phyloP scores from a whole-genome alignment of 495 filamentous ascomycete genomes.

The Penicillium alfredii region DNA sequence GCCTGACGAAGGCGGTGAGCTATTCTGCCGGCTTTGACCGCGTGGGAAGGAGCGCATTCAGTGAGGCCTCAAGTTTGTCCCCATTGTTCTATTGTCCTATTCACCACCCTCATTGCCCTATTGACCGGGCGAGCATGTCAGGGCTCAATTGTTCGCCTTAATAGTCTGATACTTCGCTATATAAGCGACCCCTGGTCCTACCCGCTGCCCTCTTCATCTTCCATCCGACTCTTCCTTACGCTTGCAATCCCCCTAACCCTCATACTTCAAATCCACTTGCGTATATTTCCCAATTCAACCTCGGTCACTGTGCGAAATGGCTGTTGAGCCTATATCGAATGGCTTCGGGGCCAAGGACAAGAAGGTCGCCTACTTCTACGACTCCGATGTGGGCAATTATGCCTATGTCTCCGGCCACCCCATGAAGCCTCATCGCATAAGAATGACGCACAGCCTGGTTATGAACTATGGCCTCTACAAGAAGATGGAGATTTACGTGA shows the following conservation, averaged over 20 bases:
- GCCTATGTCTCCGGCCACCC: conserved; percentile 97
- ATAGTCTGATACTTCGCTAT: no score
- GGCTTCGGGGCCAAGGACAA: conserved; percentile 52
- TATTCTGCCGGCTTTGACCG: conserved; percentile 12
- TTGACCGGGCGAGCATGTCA: conserved; percentile 20
- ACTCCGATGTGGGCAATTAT: conserved; percentile 94
- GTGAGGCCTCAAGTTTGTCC: no score
- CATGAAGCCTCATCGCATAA: conserved; percentile 98
- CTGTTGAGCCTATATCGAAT: conserved; percentile 45
- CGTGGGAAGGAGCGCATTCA: no score
- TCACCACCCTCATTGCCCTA: no score
- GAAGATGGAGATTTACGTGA: conserved; percentile 97
- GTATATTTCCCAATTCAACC: no score
- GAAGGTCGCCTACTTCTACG: conserved; percentile 94
- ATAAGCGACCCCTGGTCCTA: no score
- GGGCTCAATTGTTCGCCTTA: conserved; percentile 7
- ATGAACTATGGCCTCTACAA: conserved; percentile 99
- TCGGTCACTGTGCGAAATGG: no score
- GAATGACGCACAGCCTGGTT: conserved; percentile 91
- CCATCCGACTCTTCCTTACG: conserved; percentile 6
- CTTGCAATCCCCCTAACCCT: conserved; percentile 12
- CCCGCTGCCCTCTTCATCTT: no score
- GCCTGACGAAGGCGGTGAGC: conserved; percentile 29
- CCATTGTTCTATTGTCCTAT: no score
- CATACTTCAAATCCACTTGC: conserved; percentile 14